Percentiles rank a stretch among this genome's conserved stretches.
Conservation (phyloP, 2,329 filamentous ascomycete genomes). For the Trichoderma atrobrunneum region DNA sequence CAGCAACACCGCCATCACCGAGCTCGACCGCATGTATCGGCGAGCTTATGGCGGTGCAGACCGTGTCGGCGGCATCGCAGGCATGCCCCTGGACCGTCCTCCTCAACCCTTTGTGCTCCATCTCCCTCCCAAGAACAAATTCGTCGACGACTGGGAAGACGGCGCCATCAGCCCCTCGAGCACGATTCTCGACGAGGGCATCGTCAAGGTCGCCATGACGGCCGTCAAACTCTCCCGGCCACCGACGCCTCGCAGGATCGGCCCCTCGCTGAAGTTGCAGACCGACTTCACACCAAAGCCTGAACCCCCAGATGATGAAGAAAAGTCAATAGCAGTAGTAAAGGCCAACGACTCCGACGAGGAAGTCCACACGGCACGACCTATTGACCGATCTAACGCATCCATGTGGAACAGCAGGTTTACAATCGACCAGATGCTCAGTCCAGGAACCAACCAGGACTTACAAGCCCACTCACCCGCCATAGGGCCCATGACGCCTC, state of each 20-base stretch:
- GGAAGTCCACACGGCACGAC: constrained; percentile 38
- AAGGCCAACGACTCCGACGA: constrained; percentile 32
- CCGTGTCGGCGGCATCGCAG: constrained; percentile 46
- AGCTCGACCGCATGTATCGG: constrained; percentile 57
- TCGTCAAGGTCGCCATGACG: constrained; percentile 27
- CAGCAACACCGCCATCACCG: constrained; percentile 46
- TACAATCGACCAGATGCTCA: constrained; percentile 46
- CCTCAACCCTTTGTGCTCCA: background rate
- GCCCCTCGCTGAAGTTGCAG: constrained; percentile 40
- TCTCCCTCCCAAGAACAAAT: background rate
- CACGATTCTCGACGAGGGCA: constrained; percentile 21
- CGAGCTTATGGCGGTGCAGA: constrained; percentile 53
- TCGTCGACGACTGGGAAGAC: constrained; percentile 25
- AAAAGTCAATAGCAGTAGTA: background rate
- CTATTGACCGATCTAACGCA: constrained; percentile 31
- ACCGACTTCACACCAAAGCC: constrained; percentile 39
- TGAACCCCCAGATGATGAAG: background rate
- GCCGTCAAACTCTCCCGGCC: constrained; percentile 26
- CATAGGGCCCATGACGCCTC: constrained; percentile 54
- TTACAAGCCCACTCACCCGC: constrained; percentile 20
- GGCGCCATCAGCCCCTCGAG: constrained; percentile 21
- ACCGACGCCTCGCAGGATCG: constrained; percentile 28
- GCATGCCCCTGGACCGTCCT: constrained; percentile 25
- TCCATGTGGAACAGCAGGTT: constrained; percentile 30
- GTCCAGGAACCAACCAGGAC: constrained; percentile 23